A percentile compares a stretch with the other conserved stretches of the same genome.
Evolutionary conservation across 2,329 filamentous ascomycete genomes (phyloP).

Genomic region (Epichloe glyceriae): DNA sequence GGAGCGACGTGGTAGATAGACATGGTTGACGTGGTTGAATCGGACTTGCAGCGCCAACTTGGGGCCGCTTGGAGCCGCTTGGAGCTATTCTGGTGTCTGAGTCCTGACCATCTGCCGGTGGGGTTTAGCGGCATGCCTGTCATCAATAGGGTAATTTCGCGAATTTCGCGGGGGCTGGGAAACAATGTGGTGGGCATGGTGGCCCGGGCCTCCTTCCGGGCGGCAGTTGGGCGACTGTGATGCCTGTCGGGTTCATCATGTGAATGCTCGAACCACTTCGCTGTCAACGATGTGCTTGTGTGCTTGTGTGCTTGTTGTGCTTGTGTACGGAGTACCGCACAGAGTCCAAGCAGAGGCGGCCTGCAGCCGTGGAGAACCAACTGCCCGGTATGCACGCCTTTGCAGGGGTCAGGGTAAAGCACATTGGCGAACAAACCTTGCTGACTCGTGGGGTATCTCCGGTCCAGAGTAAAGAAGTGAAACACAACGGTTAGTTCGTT

Average conservation of each 20-base stretch:
- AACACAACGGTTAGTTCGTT: too few species aligned
- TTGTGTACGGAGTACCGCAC: too few species aligned
- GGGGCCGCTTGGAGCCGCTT: background rate
- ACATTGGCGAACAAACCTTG: background rate
- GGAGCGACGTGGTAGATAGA: background rate
- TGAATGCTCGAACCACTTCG: background rate
- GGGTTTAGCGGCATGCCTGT: background rate
- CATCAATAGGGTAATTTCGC: background rate
- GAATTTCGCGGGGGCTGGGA: background rate
- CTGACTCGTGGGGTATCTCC: background rate
- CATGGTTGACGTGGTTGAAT: background rate
- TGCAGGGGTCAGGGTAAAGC: background rate
- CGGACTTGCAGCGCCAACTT: background rate
- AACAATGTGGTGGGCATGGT: background rate
- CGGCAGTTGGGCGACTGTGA: background rate
- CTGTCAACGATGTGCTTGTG: background rate
- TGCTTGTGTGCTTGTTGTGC: too few species aligned
- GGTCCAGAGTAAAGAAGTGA: background rate
- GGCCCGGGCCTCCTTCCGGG: background rate
- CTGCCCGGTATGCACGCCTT: constrained; percentile 2
- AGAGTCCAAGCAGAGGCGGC: background rate
- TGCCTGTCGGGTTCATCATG: background rate
- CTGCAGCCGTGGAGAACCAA: constrained; percentile 6
- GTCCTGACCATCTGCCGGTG: background rate
- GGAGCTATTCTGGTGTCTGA: background rate